A percentile compares a stretch with the other conserved stretches of the same genome.
These are phyloP conservation scores for Kodamaea kakaduensis DNA, from an alignment of 805 yeast species.

Conservation along the genomic window DNA sequence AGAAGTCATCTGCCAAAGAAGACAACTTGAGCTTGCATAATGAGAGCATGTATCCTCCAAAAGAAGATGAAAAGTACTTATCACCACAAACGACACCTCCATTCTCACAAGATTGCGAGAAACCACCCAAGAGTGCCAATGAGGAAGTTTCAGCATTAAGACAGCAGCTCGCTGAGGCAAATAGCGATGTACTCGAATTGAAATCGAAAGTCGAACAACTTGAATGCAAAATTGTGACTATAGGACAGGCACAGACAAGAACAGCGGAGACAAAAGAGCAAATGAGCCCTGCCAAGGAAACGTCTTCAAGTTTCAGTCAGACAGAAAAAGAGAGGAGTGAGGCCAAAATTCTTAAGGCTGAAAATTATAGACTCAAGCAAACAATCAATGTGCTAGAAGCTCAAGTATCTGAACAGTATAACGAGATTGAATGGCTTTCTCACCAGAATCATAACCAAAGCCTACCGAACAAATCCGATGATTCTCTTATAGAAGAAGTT, in stretches of 20 bases:
- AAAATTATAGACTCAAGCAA: background rate
- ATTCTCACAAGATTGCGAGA: slow-evolving; percentile 20
- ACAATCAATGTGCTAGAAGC: background rate
- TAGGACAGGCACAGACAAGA: too few species aligned
- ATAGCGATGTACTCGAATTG: background rate
- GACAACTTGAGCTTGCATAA: background rate
- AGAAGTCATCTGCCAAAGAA: background rate
- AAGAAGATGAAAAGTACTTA: slow-evolving; percentile 1
- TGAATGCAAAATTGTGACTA: background rate
- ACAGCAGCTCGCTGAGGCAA: background rate
- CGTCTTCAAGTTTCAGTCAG: too few species aligned
- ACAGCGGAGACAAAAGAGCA: too few species aligned
- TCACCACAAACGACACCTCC: slow-evolving; percentile 34
- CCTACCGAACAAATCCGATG: too few species aligned
- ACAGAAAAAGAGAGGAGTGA: background rate
- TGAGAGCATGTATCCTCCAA: background rate
- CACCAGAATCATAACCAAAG: too few species aligned
- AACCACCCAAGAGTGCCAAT: background rate
- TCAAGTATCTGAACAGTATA: background rate
- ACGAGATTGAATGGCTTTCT: slow-evolving; percentile 1
- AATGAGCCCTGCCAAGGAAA: too few species aligned
- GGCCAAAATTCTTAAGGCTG: background rate
- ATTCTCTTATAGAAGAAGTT: too few species aligned
- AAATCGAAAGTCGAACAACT: background rate
- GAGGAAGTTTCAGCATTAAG: background rate